Base-by-base conservation (phyloP, 345 rosid genomes). In the Angophora floribunda region DNA sequence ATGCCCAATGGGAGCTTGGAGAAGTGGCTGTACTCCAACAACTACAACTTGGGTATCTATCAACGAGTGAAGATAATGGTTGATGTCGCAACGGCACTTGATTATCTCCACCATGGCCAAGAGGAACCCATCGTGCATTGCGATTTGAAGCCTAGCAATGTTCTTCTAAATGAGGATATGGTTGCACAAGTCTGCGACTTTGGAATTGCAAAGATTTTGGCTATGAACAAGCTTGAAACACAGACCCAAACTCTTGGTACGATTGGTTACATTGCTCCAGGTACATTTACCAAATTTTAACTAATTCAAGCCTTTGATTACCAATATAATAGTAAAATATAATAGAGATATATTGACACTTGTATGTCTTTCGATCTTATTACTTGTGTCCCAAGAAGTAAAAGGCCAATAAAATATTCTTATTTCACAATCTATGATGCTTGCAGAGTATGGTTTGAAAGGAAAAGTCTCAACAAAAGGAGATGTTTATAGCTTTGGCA, bases 1-100 rank as follows among this genome's bases (percentile, higher is more conserved):
- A 51, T 87, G 92, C 52, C 89, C 51, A 44, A 53, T 47, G 52
- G 88, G 51, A 70, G 88, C 28, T 61, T 91, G 4, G 89, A 86
- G 45, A 87, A 55, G 3, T 86, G 86, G 63, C 1, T 91, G 12
- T 51, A 87, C 85, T 86, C 79, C 9, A 19, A 49, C 51, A 50
- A 32, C 30, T 41, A 9, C 41, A 63, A 24, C 52, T 67, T 51
- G 21, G 51, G 88, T 21, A 6, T 51, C 52, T 5, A 21, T 65
- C 88, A 87, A 16, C 67, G 88, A 57, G 19, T 87, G 85, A 87
- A 32, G 50, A 87, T 70, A 65, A 79, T 52, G 85, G n/a, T 51
- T 16, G 85, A 87, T 9, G 59, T 87, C 28, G 85, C 55, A 2
- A 13, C 51, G n/a, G 88, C 88, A 28, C 2, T 87, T 4, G 85